Evolutionary conservation across 345 rosid species (phyloP), one percentile per base, ranked within the genome.

Genomic region (Syzygium oleosum): DNA sequence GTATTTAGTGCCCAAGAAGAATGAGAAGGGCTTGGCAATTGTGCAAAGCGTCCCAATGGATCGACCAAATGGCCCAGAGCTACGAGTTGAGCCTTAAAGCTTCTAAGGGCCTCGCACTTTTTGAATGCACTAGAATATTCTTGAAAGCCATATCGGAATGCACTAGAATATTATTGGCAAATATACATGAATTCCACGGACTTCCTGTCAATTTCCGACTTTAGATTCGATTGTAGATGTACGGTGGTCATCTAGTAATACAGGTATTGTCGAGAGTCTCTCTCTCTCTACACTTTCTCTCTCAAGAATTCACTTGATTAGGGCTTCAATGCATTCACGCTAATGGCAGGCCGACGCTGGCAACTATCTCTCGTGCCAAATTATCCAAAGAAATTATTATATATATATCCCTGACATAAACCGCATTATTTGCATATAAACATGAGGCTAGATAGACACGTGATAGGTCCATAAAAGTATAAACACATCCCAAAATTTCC

Each of bases 81-180:
- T 14, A 13, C 0, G n/a, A 31, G 1, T 0, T 13, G 17, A 31
- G 38, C 73, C 19, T n/a, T 63, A 12, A n/a, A 63, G 16, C 19
- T n/a, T 6, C 46, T 43, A 43, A 43, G 46, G 46, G 46, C 46
- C 46, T 43, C 46, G 6, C 46, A 6, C 7, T 43, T 43, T 1
- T 43, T 7, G 7, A n/a, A n/a, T 61, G 38, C 17, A n/a, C 73
- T 61, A 14, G 34, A n/a, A n/a, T 61, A n/a, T 14, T 13, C 13
- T 61, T 14, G 73, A 61, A 61, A n/a, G 6, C 19, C 0, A 6
- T 16, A 52, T 52, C 21, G 2, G 6, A 15, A 52, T 52, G 55
- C 17, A 7, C 55, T 15, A 16, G 19, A 5, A 16, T 15, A 52
- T 52, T 2, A 15, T 52, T 16, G 7, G 52, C 5, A 55, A 7